phyloP scores from a whole-genome alignment of 179 eudicot species.

The Beta corolliflora region DNA sequence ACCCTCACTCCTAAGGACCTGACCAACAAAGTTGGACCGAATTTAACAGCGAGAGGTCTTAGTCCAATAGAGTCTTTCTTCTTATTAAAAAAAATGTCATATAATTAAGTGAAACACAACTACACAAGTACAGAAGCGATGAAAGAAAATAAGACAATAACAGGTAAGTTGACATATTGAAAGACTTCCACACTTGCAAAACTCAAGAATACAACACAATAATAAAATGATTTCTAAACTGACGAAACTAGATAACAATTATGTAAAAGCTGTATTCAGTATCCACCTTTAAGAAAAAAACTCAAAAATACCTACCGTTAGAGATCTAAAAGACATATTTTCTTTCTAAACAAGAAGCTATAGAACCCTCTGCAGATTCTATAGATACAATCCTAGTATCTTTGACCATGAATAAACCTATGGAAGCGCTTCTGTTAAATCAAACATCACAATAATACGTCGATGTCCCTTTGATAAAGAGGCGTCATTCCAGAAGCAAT shows the following conservation, averaged over 20 bases:
- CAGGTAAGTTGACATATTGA: no score
- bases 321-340: background rate
- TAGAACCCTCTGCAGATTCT: background rate
- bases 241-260: background rate
- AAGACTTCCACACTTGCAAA: no score
- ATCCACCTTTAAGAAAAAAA: background rate
- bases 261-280: background rate
- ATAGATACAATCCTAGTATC: conserved; percentile 4
- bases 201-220: no score
- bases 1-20: no score
- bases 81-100: no score
- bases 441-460: background rate
- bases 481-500: background rate
- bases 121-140: no score
- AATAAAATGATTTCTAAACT: no score
- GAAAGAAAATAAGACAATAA: no score
- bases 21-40: no score
- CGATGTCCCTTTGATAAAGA: background rate
- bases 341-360: background rate
- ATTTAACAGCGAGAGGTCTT: no score
- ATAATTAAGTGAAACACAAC: no score
- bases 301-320: background rate
- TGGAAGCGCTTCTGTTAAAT: background rate
- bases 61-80: no score
- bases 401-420: background rate